These are phyloP conservation scores for Phlyctochytrium arcticum DNA, from an alignment of 192 early-diverging fungal species.

Conservation along the genomic window DNA sequence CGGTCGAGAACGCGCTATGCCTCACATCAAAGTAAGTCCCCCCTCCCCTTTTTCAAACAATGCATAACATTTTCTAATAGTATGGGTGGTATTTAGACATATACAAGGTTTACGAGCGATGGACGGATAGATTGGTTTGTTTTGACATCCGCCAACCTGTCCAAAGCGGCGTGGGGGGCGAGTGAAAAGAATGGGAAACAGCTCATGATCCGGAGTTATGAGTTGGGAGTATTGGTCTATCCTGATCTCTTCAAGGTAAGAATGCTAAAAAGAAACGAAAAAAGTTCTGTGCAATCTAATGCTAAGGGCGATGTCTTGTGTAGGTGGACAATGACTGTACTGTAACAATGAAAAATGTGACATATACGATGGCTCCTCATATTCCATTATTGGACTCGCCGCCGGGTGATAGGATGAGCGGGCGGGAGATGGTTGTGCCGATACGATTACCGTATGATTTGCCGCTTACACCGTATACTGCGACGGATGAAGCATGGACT, in stretches of 20 bases:
- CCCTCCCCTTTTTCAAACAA: not conserved
- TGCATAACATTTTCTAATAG: no score
- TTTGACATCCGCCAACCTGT: constrained; percentile 52
- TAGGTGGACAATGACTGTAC: not conserved
- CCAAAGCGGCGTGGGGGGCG: constrained; percentile 66
- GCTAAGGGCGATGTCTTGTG: constrained; percentile 18
- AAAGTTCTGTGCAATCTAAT: not conserved
- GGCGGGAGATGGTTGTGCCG: constrained; percentile 34
- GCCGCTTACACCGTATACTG: constrained; percentile 47
- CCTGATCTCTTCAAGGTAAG: constrained; percentile 57
- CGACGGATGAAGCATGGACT: constrained; percentile 38
- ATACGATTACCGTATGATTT: constrained; percentile 61
- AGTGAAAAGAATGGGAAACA: constrained; percentile 48
- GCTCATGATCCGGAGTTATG: constrained; percentile 61
- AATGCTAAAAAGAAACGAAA: not conserved
- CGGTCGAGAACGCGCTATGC: constrained; percentile 57
- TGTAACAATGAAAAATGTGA: constrained; percentile 8
- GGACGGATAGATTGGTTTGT: constrained; percentile 36
- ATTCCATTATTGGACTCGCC: not conserved
- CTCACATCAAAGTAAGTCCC: constrained; percentile 62
- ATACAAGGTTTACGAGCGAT: not conserved
- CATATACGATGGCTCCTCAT: not conserved
- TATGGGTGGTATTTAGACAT: no score
- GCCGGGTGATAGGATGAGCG: not conserved
- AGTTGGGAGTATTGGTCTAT: constrained; percentile 59